Conservation (phyloP, 2,329 filamentous ascomycete species). For the Ceratocystis harringtonii region DNA sequence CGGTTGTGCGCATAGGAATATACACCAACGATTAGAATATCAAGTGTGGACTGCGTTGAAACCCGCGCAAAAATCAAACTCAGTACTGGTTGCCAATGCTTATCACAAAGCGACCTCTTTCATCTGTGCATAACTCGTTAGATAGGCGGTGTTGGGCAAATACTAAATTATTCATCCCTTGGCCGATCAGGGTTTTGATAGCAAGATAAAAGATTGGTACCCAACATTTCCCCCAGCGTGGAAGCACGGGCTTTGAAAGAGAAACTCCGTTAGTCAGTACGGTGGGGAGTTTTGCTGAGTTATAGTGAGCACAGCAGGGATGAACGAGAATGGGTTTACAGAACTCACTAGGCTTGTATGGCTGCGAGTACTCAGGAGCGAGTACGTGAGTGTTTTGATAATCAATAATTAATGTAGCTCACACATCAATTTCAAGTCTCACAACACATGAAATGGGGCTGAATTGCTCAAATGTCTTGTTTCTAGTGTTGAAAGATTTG, state of each 20-base stretch:
- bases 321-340: not conserved
- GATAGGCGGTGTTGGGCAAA: slow-evolving; percentile 1
- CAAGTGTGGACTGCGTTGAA: not conserved
- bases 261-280: not conserved
- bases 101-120: not conserved
- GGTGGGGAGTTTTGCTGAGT: not conserved
- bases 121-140: not conserved
- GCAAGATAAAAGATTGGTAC: slow-evolving; percentile 5
- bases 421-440: too few relatives aligned
- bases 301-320: not conserved
- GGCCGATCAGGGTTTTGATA: not conserved
- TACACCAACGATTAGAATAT: too few relatives aligned
- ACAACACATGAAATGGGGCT: too few relatives aligned
- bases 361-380: too few relatives aligned
- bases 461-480: not conserved
- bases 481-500: not conserved
- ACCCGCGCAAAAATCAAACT: not conserved
- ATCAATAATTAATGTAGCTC: too few relatives aligned
- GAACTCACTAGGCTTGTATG: too few relatives aligned
- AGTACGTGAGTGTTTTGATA: too few relatives aligned
- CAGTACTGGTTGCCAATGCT: not conserved
- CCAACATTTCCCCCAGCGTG: slow-evolving; percentile 10
- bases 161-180: not conserved
- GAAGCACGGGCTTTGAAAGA: not conserved
- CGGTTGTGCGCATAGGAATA: too few relatives aligned